Percentiles rank a stretch among this genome's conserved stretches.
Evolutionary conservation across 768 basidiomycete genomes (phyloP).

Genomic region (Lactarius evosmus): DNA sequence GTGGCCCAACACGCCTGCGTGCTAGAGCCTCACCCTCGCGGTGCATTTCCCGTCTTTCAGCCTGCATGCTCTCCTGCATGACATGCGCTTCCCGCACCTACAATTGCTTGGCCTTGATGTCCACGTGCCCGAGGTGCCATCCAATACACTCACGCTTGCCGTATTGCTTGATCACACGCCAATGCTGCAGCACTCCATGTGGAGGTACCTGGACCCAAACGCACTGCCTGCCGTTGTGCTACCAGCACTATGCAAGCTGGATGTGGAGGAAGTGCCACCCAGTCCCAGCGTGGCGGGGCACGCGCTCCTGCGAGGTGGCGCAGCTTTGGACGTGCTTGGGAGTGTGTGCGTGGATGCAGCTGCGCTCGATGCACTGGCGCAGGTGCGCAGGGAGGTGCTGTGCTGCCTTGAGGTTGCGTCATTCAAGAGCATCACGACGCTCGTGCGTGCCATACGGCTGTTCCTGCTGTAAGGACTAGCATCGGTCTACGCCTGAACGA

Average conservation of each 20-base stretch:
- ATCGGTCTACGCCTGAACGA: too few species aligned
- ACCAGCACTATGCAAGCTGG: conserved; percentile 27
- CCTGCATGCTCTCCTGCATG: neutral
- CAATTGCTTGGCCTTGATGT: neutral
- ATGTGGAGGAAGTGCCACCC: neutral
- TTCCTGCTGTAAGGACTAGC: neutral
- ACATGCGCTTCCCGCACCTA: conserved; percentile 4
- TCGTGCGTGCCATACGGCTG: neutral
- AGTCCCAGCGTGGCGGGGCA: neutral
- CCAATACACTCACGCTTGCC: neutral
- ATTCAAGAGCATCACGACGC: neutral
- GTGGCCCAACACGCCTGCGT: neutral
- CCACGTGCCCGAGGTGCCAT: neutral
- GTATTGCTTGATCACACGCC: conserved; percentile 10
- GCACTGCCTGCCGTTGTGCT: neutral
- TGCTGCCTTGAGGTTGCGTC: neutral
- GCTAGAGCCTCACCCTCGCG: conserved; percentile 30
- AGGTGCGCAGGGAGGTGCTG: neutral
- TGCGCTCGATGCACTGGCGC: neutral
- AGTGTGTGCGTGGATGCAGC: neutral
- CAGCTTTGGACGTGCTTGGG: neutral
- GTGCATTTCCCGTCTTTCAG: conserved; percentile 35
- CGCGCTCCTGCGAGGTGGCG: neutral
- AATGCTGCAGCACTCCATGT: neutral
- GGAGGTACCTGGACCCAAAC: neutral